Evolutionary conservation across 2,329 filamentous ascomycete genomes (phyloP), one percentile per base, ranked within the genome.

Genomic region (Alternaria solani): DNA sequence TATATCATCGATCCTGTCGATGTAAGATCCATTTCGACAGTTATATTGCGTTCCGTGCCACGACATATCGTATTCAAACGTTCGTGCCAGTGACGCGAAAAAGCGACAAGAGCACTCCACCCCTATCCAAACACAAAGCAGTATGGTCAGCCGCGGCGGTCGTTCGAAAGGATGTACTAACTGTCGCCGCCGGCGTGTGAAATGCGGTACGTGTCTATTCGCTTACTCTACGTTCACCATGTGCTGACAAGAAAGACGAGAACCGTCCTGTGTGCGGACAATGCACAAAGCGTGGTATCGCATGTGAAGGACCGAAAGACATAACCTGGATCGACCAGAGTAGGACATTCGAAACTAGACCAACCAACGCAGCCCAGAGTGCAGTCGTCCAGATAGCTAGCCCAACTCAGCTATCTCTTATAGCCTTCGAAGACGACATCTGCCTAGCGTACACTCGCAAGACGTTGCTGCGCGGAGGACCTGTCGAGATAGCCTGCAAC

Each of bases 141-240:
- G 7, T 9, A 75, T 75, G 72, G 72, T 75, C 28, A 71, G 66
- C 42, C 65, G 70, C 55, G 71, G 71, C 41, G 72, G 72, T 9
- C 71, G 72, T 43, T 75, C 72, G 4, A 72, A 66, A 55, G 71
- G 71, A 20, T 75, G 72, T 42, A 47, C 63, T 4, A 63, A 69
- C n/a, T 75, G 71, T 57, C 68, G 71, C 18, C 65, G 65, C 38
- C 64, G 71, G 26, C 66, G 68, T 28, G 65, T 74, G 16, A 75
- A 74, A 53, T 75, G 72, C 38, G 72, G 72, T 74, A 56, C 55
- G 72, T 67, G 20, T 18, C 30, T 30, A 36, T 36, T 48, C 30
- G 23, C 30, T 23, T 1, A 12, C 23, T 30, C n/a, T 11, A 51
- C 11, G 11, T 25, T 42, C 14, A 4, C 28, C 28, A 5, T 41